Percentiles rank a stretch among this genome's conserved stretches.
Evolutionary conservation across 1,284 basidiomycete genomes (phyloP).

Genomic region (Moesziomyces antarcticus): DNA sequence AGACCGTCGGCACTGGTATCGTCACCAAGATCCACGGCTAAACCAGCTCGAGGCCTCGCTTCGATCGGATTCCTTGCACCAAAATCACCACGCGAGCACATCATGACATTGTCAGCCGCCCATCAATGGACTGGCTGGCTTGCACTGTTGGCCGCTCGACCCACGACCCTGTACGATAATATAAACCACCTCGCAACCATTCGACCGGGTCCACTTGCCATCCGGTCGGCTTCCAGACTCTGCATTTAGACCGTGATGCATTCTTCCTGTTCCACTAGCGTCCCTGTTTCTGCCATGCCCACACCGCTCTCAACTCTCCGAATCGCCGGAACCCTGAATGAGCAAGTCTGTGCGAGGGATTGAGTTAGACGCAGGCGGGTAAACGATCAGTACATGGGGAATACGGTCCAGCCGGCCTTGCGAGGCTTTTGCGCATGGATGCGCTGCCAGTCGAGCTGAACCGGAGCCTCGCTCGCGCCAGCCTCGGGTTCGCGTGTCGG

Average conservation of each 20-base stretch:
- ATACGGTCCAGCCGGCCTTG: slow-evolving; percentile 32
- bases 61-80: not conserved
- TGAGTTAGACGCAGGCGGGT: slow-evolving; percentile 8
- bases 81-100: slow-evolving; percentile 15
- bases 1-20: slow-evolving; percentile 73
- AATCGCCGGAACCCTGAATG: not conserved
- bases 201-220: not conserved
- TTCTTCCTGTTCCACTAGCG: slow-evolving; percentile 10
- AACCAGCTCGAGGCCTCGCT: not conserved
- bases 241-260: slow-evolving; percentile 21
- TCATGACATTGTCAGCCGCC: not conserved
- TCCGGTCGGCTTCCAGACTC: not conserved
- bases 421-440: slow-evolving; percentile 17
- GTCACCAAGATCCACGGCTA: slow-evolving; percentile 63
- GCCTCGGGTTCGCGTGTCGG: slow-evolving; percentile 5
- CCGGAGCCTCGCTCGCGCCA: not conserved
- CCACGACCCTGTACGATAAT: slow-evolving; percentile 41
- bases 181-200: slow-evolving; percentile 2
- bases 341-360: too few species aligned
- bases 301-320: slow-evolving; percentile 29
- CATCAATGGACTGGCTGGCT: not conserved
- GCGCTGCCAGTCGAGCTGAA: slow-evolving; percentile 27
- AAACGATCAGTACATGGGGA: slow-evolving; percentile 33
- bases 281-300: slow-evolving; percentile 13
- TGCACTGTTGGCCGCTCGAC: not conserved